These are phyloP conservation scores for Rosa chinensis DNA, from an alignment of 306 rosid genomes.

Conservation along the genomic window DNA sequence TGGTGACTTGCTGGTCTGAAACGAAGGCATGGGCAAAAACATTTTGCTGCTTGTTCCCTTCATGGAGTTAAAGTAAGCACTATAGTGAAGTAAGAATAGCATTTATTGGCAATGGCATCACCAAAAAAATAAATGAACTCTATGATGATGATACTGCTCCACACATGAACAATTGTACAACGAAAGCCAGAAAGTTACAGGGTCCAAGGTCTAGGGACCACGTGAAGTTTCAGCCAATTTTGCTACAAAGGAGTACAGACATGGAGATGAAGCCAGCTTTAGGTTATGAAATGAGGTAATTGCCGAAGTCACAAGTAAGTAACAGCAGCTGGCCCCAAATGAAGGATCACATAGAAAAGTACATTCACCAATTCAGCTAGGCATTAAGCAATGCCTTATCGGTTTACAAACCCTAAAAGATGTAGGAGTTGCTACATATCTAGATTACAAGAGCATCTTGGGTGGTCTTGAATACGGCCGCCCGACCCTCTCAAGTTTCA, in stretches of 20 bases:
- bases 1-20: neutral
- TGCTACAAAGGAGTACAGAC: slow-evolving; percentile 7
- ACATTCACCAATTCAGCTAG: slow-evolving; percentile 10
- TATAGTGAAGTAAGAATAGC: neutral
- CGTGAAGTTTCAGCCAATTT: neutral
- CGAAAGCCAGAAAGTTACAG: neutral
- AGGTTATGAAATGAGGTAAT: neutral
- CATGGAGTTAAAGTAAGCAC: neutral
- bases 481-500: neutral
- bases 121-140: neutral
- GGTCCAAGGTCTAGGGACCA: neutral
- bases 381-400: neutral
- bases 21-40: neutral
- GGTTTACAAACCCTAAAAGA: neutral
- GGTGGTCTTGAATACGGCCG: neutral
- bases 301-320: neutral
- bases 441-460: neutral
- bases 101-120: neutral
- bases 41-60: neutral
- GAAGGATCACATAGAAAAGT: neutral
- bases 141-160: neutral
- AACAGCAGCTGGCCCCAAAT: neutral
- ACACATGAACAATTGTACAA: neutral
- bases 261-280: slow-evolving; percentile 8
- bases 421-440: neutral